Evolutionary conservation across 2,329 filamentous ascomycete genomes (phyloP).

Genomic region (Colletotrichum agaves): DNA sequence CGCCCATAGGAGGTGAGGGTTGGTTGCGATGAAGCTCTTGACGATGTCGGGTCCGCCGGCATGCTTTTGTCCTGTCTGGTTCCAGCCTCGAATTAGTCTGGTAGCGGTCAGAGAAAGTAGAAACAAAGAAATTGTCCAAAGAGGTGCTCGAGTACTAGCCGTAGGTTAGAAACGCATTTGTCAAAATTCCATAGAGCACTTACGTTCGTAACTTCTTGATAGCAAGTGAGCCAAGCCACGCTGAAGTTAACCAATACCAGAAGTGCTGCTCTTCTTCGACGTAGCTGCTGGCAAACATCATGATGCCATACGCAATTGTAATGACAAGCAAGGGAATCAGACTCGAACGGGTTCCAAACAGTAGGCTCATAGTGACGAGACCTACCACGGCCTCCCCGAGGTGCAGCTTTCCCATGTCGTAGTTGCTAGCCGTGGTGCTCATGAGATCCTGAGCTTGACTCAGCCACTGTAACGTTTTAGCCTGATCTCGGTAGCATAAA

Average conservation of each 20-base stretch:
- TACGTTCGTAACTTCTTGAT: conserved; percentile 58
- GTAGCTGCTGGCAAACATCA: conserved; percentile 99
- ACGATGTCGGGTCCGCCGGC: conserved; percentile 91
- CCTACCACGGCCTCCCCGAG: conserved; percentile 55
- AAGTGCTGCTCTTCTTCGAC: conserved; percentile 99
- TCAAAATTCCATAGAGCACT: background rate
- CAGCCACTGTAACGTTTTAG: conserved; percentile 65
- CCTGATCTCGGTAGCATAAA: background rate
- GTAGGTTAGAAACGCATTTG: background rate
- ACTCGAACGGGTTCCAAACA: conserved; percentile 37
- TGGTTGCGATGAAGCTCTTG: conserved; percentile 72
- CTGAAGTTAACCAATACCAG: conserved; percentile 90
- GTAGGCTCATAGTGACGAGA: background rate
- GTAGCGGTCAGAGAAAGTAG: conserved; percentile 62
- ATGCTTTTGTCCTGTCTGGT: conserved; percentile 97
- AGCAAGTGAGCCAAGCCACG: conserved; percentile 71
- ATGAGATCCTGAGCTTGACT: conserved; percentile 79
- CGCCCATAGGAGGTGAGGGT: conserved; percentile 78
- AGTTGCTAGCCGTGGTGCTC: conserved; percentile 92
- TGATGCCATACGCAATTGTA: conserved; percentile 74
- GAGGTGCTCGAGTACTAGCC: background rate
- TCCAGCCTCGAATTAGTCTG: conserved; percentile 83
- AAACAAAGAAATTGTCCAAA: conserved; percentile 49
- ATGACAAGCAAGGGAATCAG: conserved; percentile 60
- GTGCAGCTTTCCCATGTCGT: conserved; percentile 74